Evolutionary conservation across 2,329 filamentous ascomycete genomes (phyloP).

Genomic region (Ceratocystis albifundus): DNA sequence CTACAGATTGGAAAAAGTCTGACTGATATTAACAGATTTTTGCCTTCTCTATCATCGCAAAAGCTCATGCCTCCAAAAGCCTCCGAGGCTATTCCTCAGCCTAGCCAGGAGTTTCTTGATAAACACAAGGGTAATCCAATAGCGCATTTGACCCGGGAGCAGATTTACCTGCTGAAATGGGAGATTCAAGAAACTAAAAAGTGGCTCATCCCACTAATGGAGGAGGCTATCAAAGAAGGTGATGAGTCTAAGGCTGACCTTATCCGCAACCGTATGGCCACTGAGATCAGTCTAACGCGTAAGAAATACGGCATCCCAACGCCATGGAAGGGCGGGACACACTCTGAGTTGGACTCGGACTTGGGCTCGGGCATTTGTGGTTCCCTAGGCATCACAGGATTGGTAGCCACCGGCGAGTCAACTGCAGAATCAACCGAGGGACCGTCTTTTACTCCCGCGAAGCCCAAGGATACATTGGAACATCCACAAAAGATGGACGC

Average conservation of each 20-base stretch:
- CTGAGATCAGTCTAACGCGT: constrained; percentile 45
- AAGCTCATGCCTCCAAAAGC: background rate
- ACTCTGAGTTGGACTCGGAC: constrained; percentile 24
- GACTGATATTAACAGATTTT: background rate
- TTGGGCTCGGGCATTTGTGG: background rate
- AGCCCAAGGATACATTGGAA: no score
- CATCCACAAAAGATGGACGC: no score
- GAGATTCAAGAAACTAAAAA: constrained; percentile 10
- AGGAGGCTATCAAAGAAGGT: background rate
- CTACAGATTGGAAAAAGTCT: background rate
- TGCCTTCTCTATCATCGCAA: background rate
- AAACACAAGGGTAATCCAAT: constrained; percentile 9
- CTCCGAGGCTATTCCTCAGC: background rate
- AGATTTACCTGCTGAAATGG: background rate
- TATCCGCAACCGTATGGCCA: constrained; percentile 43
- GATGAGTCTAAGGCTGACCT: constrained; percentile 31
- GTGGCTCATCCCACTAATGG: background rate
- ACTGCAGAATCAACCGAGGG: background rate
- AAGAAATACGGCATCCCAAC: constrained; percentile 48
- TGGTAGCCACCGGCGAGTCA: constrained; percentile 30
- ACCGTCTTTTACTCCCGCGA: no score
- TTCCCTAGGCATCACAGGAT: constrained; percentile 24
- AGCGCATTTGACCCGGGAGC: constrained; percentile 8
- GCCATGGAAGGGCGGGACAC: constrained; percentile 22
- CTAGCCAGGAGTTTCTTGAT: constrained; percentile 1